Evolutionary conservation across 306 rosid species (phyloP), one percentile per base, ranked within the genome.

Genomic region (Citrullus mucosospermus): DNA sequence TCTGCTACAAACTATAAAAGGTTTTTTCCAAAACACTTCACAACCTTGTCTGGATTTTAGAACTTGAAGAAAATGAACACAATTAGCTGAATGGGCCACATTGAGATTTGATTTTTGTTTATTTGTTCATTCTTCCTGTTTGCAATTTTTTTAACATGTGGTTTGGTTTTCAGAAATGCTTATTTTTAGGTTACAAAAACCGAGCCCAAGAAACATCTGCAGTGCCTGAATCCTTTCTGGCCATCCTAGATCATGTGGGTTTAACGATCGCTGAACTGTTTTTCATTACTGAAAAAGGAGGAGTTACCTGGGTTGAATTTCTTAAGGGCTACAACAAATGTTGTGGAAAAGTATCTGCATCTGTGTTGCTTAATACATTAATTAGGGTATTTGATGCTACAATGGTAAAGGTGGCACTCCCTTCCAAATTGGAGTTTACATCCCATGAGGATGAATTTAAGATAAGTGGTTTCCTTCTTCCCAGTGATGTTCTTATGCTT

Each of bases 281-380:
- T 75, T 90, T 94, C 75, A 78, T 78, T 15, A 2, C 88, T 9
- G 88, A 78, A n/a, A 80, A 88, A 81, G 95, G 76, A 6, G 93
- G 90, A 74, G 81, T 94, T 41, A 80, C 75, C 25, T 94, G 98
- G 98, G 58, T 92, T 78, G 93, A 86, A 80, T 91, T 94, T 68
- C 86, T 92, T 13, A 88, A 53, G 65, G 93, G 98, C 25, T 94
- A 92, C 76, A 89, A 86, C 76, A 92, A 81, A 67, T 89, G 97
- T 68, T 89, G 93, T 80, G 92, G 87, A 34, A 87, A 91, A 75
- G 86, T 82, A 55, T 82, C 96, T 22, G 81, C 91, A 17, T 89
- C 98, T 3, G 54, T 81, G 85, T 86, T 82, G 6, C 85, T 94
- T 34, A 89, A 85, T 80, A 61, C 78, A 65, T 65, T 92, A 63